Evolutionary conservation across 306 rosid species (phyloP), one percentile per base, ranked within the genome.

Genomic region (Trifolium repens): DNA sequence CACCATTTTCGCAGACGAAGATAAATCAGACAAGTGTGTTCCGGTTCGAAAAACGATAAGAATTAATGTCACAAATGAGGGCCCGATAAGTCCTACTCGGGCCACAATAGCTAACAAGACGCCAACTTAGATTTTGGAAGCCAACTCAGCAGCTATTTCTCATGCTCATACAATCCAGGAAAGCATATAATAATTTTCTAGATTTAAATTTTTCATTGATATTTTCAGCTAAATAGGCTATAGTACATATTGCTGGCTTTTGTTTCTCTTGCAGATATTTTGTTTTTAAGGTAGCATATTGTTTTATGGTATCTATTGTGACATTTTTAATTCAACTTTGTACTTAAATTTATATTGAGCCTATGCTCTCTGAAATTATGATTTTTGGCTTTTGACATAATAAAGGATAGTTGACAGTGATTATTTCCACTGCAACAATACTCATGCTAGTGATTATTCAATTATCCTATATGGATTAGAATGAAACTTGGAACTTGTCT

Each of bases 21-120:
- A 87, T 57, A 83, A 65, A 44, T 67, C 79, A 43, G 91, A 83
- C 35, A 84, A 80, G 26, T 61, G 77, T 46, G 59, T 73, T 49
- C 81, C 80, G 66, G 80, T 76, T 75, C 91, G 86, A 7, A 87
- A 88, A 83, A 76, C 82, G 3, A 60, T 83, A 26, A 84, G 89
- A 81, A 71, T 77, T 1, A 86, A 85, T 49, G 84, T 81, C 55
- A 71, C 75, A 9, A 63, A 77, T 19, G 90, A 87, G 75, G 86
- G 85, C 68, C 83, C 84, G 1, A 75, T 42, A 77, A 82, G 82
- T 79, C 85, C 87, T 12, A 39, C 80, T 4, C 72, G 86, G 78
- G 75, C 79, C 52, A 49, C 84, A 34, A 75, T 83, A 27, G 88
- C 78, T 11, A 57, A 64, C 30, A 79, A 64, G 71, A 22, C 27